Conservation (phyloP, 1,139 yeast genomes). For the Candida sp. region DNA sequence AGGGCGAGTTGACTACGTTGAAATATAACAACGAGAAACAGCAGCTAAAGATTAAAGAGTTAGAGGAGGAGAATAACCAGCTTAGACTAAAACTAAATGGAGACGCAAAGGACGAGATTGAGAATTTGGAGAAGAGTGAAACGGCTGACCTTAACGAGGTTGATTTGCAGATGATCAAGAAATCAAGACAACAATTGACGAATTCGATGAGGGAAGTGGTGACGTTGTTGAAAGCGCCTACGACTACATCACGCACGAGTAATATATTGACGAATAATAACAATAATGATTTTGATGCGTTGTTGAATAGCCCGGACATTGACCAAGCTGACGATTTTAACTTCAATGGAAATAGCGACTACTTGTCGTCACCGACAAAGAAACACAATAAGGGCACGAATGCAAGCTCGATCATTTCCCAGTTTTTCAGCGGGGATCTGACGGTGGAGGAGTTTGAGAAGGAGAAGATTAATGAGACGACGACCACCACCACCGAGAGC, state of each 20-base stretch:
- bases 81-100: slow-evolving; percentile 14
- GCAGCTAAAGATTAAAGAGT: slow-evolving; percentile 27
- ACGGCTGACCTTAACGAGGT: slow-evolving; percentile 33
- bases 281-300: slow-evolving; percentile 20
- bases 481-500: neutral
- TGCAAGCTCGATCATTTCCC: slow-evolving; percentile 12
- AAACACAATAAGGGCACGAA: slow-evolving; percentile 4
- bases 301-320: slow-evolving; percentile 16
- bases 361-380: neutral
- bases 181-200: slow-evolving; percentile 42
- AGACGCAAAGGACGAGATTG: neutral
- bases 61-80: slow-evolving; percentile 27
- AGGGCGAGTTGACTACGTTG: slow-evolving; percentile 56
- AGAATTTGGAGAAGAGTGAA: neutral
- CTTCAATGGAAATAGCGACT: slow-evolving; percentile 7
- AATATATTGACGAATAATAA: slow-evolving; percentile 23
- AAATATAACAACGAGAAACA: slow-evolving; percentile 42
- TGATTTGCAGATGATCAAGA: slow-evolving; percentile 42
- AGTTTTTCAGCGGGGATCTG: slow-evolving; percentile 12
- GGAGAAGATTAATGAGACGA: neutral
- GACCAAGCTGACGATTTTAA: slow-evolving; percentile 8
- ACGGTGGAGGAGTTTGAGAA: slow-evolving; percentile 1
- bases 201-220: slow-evolving; percentile 48
- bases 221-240: slow-evolving; percentile 43
- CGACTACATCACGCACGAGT: slow-evolving; percentile 20